Conservation (phyloP, 2,329 filamentous ascomycete genomes). For the Stachybotrys chartarum region DNA sequence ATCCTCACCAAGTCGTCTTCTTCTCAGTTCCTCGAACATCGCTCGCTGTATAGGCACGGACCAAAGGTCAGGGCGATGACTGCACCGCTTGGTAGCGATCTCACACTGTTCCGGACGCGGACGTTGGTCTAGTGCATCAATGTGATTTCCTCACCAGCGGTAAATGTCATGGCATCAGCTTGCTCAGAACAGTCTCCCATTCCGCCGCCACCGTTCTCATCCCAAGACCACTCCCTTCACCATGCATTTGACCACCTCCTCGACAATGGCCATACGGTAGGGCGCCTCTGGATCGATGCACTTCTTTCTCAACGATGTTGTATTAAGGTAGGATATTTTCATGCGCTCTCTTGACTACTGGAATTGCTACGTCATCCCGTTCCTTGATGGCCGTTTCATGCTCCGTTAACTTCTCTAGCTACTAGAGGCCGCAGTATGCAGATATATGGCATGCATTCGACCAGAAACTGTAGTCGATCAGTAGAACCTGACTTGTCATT, state of each 20-base stretch:
- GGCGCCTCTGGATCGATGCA: no score
- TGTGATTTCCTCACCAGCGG: slow-evolving; percentile 76
- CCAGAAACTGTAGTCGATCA: no score
- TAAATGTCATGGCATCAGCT: slow-evolving; percentile 68
- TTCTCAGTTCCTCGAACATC: slow-evolving; percentile 80
- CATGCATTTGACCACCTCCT: slow-evolving; percentile 52
- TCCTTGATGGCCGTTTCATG: no score
- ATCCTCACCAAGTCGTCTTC: slow-evolving; percentile 83
- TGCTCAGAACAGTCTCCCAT: slow-evolving; percentile 70
- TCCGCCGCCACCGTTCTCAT: slow-evolving; percentile 75
- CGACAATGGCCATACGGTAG: no score
- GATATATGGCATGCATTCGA: no score
- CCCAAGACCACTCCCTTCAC: slow-evolving; percentile 72
- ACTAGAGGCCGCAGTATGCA: no score
- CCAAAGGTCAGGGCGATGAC: slow-evolving; percentile 66
- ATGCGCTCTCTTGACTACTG: no score
- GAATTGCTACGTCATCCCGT: no score
- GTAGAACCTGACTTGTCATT: no score
- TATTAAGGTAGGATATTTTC: no score
- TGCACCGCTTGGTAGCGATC: slow-evolving; percentile 27
- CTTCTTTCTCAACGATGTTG: no score
- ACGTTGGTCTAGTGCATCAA: slow-evolving; percentile 88
- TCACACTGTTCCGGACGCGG: slow-evolving; percentile 56
- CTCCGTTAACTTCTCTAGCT: no score
- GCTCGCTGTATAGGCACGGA: slow-evolving; percentile 74